phyloP scores from a whole-genome alignment of 1,284 basidiomycete genomes.

The Boletus sp. region DNA sequence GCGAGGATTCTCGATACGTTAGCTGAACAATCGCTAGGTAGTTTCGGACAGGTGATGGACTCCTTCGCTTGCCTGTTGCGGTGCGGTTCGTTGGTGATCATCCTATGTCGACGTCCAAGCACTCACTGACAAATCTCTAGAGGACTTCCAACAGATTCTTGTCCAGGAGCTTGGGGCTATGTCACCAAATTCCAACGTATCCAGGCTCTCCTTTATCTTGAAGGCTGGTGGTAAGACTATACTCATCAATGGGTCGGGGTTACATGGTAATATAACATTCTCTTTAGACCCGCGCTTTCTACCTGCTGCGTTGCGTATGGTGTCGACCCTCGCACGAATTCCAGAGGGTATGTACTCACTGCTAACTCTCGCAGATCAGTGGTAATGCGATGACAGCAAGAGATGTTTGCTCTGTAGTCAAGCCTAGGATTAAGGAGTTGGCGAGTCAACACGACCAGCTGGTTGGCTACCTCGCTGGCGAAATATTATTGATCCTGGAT shows the following conservation, averaged over 20 bases:
- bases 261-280: neutral
- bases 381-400: slow-evolving; percentile 4
- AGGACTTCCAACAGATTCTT: slow-evolving; percentile 6
- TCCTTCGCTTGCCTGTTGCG: slow-evolving; percentile 23
- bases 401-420: slow-evolving; percentile 13
- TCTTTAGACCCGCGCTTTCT: slow-evolving; percentile 19
- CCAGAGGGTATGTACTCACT: slow-evolving; percentile 14
- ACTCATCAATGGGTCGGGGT: no score
- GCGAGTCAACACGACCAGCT: slow-evolving; percentile 12
- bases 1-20: slow-evolving; percentile 19
- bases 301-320: slow-evolving; percentile 24
- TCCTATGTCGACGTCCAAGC: no score
- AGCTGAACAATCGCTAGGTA: neutral
- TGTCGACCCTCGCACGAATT: slow-evolving; percentile 23
- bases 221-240: slow-evolving; percentile 11
- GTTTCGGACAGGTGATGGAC: slow-evolving; percentile 30
- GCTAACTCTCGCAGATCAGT: neutral
- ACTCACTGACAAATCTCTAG: no score
- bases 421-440: slow-evolving; percentile 19
- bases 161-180: neutral
- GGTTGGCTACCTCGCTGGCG: slow-evolving; percentile 29
- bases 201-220: slow-evolving; percentile 26
- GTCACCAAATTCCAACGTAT: neutral
- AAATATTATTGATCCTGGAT: slow-evolving; percentile 14
- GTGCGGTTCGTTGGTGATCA: slow-evolving; percentile 20